These are phyloP conservation scores for Furcasterigmium furcatum DNA, from an alignment of 2,329 filamentous ascomycete species.

Conservation along the genomic window DNA sequence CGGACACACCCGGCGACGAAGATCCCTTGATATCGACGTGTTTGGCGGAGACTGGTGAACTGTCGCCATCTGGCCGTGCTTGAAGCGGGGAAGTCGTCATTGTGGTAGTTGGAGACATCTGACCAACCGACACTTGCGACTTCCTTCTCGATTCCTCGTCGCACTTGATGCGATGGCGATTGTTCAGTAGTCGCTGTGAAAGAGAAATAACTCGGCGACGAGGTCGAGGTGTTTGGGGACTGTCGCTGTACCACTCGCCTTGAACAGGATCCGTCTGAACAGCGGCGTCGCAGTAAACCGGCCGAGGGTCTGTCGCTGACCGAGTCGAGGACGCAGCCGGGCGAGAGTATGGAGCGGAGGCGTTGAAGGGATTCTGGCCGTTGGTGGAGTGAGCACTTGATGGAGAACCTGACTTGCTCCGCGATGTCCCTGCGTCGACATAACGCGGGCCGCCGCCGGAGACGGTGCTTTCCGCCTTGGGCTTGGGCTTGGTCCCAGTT, in stretches of 20 bases:
- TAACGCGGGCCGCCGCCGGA: slow-evolving; percentile 28
- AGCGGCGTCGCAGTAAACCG: slow-evolving; percentile 45
- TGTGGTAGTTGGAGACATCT: slow-evolving; percentile 30
- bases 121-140: slow-evolving; percentile 20
- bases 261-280: slow-evolving; percentile 54
- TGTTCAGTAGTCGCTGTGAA: slow-evolving; percentile 49
- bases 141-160: slow-evolving; percentile 34
- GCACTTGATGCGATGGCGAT: slow-evolving; percentile 36
- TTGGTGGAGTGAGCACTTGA: slow-evolving; percentile 36
- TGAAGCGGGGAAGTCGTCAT: slow-evolving; percentile 35
- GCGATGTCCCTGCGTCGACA: slow-evolving; percentile 49
- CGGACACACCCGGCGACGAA: slow-evolving; percentile 1
- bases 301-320: slow-evolving; percentile 31
- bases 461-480: slow-evolving; percentile 20
- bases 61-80: slow-evolving; percentile 17
- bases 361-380: slow-evolving; percentile 20
- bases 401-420: slow-evolving; percentile 52
- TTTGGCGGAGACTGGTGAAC: slow-evolving; percentile 5
- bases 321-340: slow-evolving; percentile 13
- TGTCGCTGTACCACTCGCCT: slow-evolving; percentile 48
- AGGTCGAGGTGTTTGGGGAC: slow-evolving; percentile 28
- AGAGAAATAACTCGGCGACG: slow-evolving; percentile 50
- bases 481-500: slow-evolving; percentile 12
- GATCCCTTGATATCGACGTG: slow-evolving; percentile 12
- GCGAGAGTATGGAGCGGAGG: slow-evolving; percentile 26